phyloP scores from a whole-genome alignment of 306 rosid species.

The Carpinus viminea region DNA sequence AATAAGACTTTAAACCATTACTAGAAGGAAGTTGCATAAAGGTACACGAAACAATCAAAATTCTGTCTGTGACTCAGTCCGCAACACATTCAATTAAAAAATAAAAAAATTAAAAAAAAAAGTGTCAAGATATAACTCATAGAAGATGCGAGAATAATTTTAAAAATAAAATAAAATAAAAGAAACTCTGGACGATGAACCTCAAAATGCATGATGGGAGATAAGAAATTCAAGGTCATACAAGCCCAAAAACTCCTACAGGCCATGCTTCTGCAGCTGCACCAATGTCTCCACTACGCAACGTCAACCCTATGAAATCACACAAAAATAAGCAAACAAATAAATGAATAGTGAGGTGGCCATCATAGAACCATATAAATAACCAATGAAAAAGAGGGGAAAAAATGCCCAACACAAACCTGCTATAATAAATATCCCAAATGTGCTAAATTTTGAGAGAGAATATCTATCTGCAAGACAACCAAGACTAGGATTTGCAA shows the following conservation, averaged over 20 bases:
- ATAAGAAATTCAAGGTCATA: constrained; percentile 51
- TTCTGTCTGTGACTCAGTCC: background rate
- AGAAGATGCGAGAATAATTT: background rate
- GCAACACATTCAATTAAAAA: background rate
- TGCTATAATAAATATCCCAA: constrained; percentile 78
- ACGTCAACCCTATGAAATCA: constrained; percentile 61
- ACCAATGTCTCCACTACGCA: constrained; percentile 75
- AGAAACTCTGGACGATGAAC: constrained; percentile 22
- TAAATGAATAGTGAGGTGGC: constrained; percentile 6
- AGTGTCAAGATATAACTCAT: background rate
- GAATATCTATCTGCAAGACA: constrained; percentile 71
- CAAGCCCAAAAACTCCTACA: constrained; percentile 86
- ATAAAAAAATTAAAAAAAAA: background rate
- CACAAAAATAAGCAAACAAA: constrained; percentile 5
- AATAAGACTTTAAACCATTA: background rate
- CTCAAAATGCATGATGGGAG: constrained; percentile 24
- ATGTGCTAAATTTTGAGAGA: constrained; percentile 77
- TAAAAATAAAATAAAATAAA: background rate
- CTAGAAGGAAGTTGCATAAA: background rate
- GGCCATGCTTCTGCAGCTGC: constrained; percentile 93
- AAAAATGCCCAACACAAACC: constrained; percentile 44
- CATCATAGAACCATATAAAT: constrained; percentile 9
- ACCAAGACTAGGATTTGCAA: constrained; percentile 70
- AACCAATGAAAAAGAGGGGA: background rate
- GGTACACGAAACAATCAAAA: background rate